phyloP scores from a whole-genome alignment of 768 basidiomycete genomes.

The Aureoboletus auriporus region DNA sequence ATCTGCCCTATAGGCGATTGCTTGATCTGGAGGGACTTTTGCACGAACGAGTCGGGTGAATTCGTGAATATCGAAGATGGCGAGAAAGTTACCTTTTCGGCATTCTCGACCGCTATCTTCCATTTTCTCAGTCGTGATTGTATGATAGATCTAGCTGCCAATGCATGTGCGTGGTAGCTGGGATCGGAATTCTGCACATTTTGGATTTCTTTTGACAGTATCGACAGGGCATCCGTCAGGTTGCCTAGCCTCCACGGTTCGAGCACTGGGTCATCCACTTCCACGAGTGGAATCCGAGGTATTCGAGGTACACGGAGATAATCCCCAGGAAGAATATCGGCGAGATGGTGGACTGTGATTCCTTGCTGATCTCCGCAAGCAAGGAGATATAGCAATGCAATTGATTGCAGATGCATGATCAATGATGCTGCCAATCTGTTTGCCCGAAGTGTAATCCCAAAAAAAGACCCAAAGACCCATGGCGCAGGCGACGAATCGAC shows the following conservation, averaged over 20 bases:
- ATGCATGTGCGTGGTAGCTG: background rate
- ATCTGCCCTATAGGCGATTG: no score
- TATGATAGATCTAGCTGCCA: background rate
- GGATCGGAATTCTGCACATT: background rate
- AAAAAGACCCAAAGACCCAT: constrained; percentile 2
- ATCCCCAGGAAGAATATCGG: background rate
- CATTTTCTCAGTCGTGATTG: background rate
- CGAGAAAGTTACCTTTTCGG: no score
- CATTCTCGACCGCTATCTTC: no score
- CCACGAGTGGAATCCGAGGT: background rate
- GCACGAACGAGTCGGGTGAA: no score
- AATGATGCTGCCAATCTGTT: background rate
- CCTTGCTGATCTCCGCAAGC: constrained; percentile 1
- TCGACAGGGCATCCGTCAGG: background rate
- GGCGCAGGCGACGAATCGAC: background rate
- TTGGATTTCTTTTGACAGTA: background rate
- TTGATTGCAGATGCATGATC: background rate
- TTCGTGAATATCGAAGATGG: no score
- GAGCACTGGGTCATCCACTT: background rate
- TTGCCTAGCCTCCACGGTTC: background rate
- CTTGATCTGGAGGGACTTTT: no score
- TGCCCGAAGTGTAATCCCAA: constrained; percentile 3
- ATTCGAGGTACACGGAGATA: background rate
- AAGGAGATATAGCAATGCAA: constrained; percentile 5
- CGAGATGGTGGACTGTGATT: constrained; percentile 1